Base-by-base conservation (phyloP, 2,329 filamentous ascomycete species). In the Fusarium multiceps region DNA sequence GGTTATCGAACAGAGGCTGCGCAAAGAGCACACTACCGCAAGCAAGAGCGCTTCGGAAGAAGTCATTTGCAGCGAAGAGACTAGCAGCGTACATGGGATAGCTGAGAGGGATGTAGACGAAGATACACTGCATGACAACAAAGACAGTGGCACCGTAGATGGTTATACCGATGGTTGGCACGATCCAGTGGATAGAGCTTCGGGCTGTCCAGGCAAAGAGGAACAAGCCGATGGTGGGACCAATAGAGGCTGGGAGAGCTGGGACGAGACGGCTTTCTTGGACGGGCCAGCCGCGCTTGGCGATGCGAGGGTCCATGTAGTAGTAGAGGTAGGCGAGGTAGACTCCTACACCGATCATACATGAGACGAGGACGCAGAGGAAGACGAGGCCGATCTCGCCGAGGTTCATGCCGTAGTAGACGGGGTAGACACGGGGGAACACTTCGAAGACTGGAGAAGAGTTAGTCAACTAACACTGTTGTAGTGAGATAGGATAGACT, bases 371-470 rank as follows among this genome's bases (percentile, higher is more conserved):
- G 72, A 90, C 83, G 68, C 85, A 87, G 50, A 88, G 80, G 80
- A 91, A 91, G 46, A 89, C 84, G 12, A 90, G 82, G 30, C 88
- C 88, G 66, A 87, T 79, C 68, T 88, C 76, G 32, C 88, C 88
- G 4, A 86, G 78, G 62, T 82, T 85, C 84, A 92, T 90, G 74
- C 80, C 77, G 78, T 92, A 91, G 72, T 85, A 80, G 41, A 82
- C 82, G 4, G 84, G 82, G 75, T 89, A 92, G 58, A 91, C 88
- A 16, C 90, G 80, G 6, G 89, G 88, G 77, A 91, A 91, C n/a
- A 86, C 86, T 72, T 91, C 89, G 74, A 91, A 91, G 77, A 82
- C 78, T 80, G 27, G 47, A 48, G 18, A 16, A 18, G 16, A 57
- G 66, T 74, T 64, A 74, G 55, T 42, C 23, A 7, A 34, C 16